phyloP scores from a whole-genome alignment of 352 stramenopile species.

The Phytophthora europaea region DNA sequence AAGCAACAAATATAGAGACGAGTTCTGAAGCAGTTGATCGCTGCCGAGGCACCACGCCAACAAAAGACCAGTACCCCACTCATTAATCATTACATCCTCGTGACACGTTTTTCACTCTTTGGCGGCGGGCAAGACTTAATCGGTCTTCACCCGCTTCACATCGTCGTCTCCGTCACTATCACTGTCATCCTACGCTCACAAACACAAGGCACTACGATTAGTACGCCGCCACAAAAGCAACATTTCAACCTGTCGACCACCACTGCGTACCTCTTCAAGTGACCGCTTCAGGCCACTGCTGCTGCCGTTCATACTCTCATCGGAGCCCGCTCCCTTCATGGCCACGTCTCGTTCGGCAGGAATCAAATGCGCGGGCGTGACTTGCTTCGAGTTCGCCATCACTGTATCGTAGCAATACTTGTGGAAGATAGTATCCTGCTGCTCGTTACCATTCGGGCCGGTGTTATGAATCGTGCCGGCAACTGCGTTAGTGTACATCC shows the following conservation, averaged over 20 bases:
- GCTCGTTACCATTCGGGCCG: constrained; percentile 37
- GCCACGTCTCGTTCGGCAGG: constrained; percentile 51
- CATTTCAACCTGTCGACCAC: constrained; percentile 20
- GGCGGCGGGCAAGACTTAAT: constrained; percentile 43
- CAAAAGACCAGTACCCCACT: constrained; percentile 43
- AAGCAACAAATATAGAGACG: constrained; percentile 32
- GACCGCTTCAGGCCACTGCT: constrained; percentile 56
- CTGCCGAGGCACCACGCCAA: constrained; percentile 35
- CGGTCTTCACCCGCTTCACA: constrained; percentile 71
- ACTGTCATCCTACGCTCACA: constrained; percentile 57
- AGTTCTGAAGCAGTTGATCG: constrained; percentile 39
- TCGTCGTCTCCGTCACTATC: constrained; percentile 77
- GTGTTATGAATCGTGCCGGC: constrained; percentile 78
- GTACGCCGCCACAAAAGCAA: not conserved
- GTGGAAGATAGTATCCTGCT: constrained; percentile 87
- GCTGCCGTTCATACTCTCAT: constrained; percentile 36
- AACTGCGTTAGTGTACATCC: constrained; percentile 92
- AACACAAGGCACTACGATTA: not conserved
- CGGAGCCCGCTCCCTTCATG: constrained; percentile 13
- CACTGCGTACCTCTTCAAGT: constrained; percentile 50
- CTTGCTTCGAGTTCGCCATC: constrained; percentile 84
- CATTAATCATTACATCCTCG: constrained; percentile 43
- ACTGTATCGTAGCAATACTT: constrained; percentile 92
- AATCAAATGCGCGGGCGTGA: constrained; percentile 80
- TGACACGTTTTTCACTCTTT: constrained; percentile 33